Conservation (phyloP, 257 asterid species). For the Solanum medicagineum region DNA sequence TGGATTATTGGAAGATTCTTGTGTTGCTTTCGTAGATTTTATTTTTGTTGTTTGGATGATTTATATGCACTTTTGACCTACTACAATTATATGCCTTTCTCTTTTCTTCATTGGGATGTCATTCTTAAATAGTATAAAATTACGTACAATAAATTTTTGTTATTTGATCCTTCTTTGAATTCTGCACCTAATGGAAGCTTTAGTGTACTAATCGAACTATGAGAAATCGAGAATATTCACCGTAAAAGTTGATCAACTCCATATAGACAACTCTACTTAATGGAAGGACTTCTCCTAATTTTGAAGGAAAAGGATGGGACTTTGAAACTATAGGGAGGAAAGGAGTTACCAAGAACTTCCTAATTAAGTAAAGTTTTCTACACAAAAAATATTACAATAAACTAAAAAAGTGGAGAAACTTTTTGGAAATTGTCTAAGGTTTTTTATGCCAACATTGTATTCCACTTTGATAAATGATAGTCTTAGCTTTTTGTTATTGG, state of each 20-base stretch:
- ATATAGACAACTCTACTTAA: background rate
- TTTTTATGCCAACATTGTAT: background rate
- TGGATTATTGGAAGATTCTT: constrained; percentile 11
- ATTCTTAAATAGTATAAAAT: background rate
- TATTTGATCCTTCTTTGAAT: no score
- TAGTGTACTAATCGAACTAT: accelerated
- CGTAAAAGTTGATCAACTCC: background rate
- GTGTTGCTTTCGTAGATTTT: constrained; percentile 5
- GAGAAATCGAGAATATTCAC: background rate
- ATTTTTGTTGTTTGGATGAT: constrained; percentile 1
- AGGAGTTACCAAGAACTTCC: background rate
- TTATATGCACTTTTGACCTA: background rate
- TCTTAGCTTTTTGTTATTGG: background rate
- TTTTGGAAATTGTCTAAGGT: background rate
- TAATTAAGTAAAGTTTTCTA: background rate
- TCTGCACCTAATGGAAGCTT: accelerated
- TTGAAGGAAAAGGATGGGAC: background rate
- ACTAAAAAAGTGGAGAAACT: background rate
- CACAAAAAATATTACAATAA: background rate
- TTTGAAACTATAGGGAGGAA: background rate
- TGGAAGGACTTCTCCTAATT: background rate
- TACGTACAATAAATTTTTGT: accelerated
- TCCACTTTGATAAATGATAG: background rate
- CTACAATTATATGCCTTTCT: background rate
- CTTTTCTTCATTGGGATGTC: background rate